Percentiles rank a stretch among this genome's conserved stretches.
Evolutionary conservation across 2,329 filamentous ascomycete genomes (phyloP).

Genomic region (Colletotrichum sp.): DNA sequence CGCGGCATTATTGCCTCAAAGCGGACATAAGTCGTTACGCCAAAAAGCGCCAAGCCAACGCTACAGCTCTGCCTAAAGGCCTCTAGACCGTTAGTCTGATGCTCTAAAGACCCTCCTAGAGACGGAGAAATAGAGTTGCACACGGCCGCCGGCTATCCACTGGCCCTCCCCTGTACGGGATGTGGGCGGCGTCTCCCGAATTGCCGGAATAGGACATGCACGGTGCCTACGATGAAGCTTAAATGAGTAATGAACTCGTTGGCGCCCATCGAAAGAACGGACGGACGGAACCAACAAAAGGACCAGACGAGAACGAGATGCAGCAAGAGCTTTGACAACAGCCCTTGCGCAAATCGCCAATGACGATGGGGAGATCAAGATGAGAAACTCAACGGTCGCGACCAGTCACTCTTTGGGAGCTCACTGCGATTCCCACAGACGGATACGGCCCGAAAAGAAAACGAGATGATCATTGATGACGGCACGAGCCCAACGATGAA

Average conservation of each 20-base stretch:
- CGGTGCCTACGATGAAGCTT: not conserved
- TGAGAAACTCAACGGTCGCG: not conserved
- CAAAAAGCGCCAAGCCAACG: not conserved
- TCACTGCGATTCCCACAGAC: not conserved
- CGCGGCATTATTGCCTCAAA: not conserved
- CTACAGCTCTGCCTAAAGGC: not conserved
- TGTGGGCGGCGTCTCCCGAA: not conserved
- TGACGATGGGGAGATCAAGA: not conserved
- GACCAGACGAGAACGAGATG: not conserved
- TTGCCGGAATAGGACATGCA: not conserved
- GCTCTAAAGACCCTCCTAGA: not conserved
- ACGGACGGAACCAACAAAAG: not conserved
- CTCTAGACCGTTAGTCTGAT: not conserved
- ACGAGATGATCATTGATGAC: not conserved
- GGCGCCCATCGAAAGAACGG: not conserved
- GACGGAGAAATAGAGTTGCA: not conserved
- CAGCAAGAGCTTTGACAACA: not conserved
- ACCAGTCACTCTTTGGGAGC: not conserved
- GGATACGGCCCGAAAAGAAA: not conserved
- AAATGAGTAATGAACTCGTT: not conserved
- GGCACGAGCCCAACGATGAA: not conserved
- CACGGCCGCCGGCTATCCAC: not conserved
- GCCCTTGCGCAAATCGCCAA: not conserved
- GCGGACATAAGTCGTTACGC: not conserved
- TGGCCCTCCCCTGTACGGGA: not conserved